Base-by-base conservation (phyloP, 345 rosid species). In the Salix udensis region DNA sequence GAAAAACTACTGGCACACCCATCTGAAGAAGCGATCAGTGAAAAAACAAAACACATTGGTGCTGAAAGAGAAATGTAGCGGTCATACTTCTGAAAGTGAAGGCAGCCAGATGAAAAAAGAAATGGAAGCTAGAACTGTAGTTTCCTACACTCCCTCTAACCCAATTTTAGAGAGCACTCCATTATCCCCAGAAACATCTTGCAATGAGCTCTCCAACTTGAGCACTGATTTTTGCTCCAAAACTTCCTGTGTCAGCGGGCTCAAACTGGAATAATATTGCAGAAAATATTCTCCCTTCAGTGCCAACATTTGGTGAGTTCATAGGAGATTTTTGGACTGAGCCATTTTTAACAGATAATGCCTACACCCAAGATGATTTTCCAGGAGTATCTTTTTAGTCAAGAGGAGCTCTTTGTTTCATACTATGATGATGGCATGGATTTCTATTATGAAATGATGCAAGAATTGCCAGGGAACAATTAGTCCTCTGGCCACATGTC, bases 1-100 rank as follows among this genome's bases (percentile, higher is more conserved):
- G 7, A 85, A 85, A 42, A 85, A 85, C 70, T 74, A 76, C 65
- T 85, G 88, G 88, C 82, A 85, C 50, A 24, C 79, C 24, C 53
- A 34, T 26, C 40, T 85, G 3, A 85, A 81, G 86, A 83, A 78
- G 66, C 73, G 52, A n/a, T 7, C 23, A 5, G 46, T 65, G 70
- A 42, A 19, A 23, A 64, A 23, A 5, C 39, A 18, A 7, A 58
- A 34, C 4, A 9, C 66, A 26, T 62, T 46, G 23, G 40, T 4
- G 65, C 36, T 4, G 10, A 37, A 52, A 26, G 24, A 52, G n/a
- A 9, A 65, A 24, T 3, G 6, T 14, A 46, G 18, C 15, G 72
- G 15, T 42, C 4, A 4, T 10, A 53, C 67, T 65, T 21, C 40
- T 62, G 31, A 15, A 10, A 15, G 14, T 16, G 60, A 52, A 58